These are phyloP conservation scores for Blastobotrys buckinghamii DNA, from an alignment of 1,139 yeast genomes.

Conservation along the genomic window DNA sequence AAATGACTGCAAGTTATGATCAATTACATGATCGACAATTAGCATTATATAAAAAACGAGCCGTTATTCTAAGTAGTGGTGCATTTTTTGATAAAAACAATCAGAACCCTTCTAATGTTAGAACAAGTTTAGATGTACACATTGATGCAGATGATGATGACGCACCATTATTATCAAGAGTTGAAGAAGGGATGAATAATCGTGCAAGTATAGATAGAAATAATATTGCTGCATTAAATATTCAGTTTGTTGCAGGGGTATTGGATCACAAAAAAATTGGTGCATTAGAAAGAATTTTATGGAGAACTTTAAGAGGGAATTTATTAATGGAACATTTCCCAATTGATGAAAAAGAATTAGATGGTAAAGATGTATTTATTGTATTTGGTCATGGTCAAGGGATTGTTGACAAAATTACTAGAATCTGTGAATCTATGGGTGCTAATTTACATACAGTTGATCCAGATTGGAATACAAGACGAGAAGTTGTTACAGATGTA, in stretches of 20 bases:
- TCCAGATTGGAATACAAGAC: constrained; percentile 51
- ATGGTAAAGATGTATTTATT: constrained; percentile 68
- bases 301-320: constrained; percentile 93
- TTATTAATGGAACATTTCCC: constrained; percentile 68
- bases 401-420: constrained; percentile 60
- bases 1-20: constrained; percentile 52
- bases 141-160: constrained; percentile 19
- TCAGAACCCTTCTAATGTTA: constrained; percentile 17
- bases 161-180: constrained; percentile 21
- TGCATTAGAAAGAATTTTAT: constrained; percentile 75
- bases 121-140: constrained; percentile 22
- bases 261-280: constrained; percentile 66
- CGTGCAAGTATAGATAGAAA: constrained; percentile 11
- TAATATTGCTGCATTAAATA: constrained; percentile 25
- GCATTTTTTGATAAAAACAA: constrained; percentile 49
- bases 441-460: constrained; percentile 68
- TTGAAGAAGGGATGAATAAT: constrained; percentile 12
- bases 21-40: constrained; percentile 49
- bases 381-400: constrained; percentile 85
- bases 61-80: constrained; percentile 65
- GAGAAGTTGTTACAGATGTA: constrained; percentile 51
- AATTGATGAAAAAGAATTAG: constrained; percentile 48
- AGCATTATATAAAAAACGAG: constrained; percentile 55
- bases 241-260: constrained; percentile 76
- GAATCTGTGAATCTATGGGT: constrained; percentile 78